Percentiles rank a stretch among this genome's conserved stretches.
Conservation (phyloP, 2,329 filamentous ascomycete species). For the Waltergamsia citrina region DNA sequence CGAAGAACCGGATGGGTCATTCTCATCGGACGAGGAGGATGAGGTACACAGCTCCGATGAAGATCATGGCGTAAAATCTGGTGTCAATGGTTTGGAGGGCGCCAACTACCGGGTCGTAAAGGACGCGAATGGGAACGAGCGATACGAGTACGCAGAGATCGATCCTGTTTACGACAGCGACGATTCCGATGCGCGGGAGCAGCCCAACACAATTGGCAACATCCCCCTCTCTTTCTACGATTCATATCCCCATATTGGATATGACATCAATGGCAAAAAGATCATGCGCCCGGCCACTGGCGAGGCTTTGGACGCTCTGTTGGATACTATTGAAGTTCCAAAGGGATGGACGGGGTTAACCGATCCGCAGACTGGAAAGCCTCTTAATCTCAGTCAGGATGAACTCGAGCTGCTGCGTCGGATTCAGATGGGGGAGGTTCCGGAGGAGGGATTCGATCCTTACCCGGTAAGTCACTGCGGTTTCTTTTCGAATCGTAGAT, state of each 20-base stretch:
- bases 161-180: constrained; percentile 94
- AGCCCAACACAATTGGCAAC: constrained; percentile 86
- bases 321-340: constrained; percentile 94
- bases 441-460: constrained; percentile 82
- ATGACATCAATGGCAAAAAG: constrained; percentile 97
- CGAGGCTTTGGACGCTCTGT: constrained; percentile 81
- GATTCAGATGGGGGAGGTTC: constrained; percentile 80
- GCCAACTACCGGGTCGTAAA: constrained; percentile 48
- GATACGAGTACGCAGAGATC: constrained; percentile 91
- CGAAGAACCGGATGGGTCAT: constrained; percentile 21
- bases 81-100: constrained; percentile 29
- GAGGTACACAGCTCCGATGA: constrained; percentile 4
- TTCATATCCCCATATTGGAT: constrained; percentile 94
- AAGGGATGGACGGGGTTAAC: constrained; percentile 96
- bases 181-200: constrained; percentile 73
- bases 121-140: constrained; percentile 82
- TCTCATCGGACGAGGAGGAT: constrained; percentile 19
- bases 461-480: constrained; percentile 58
- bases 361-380: constrained; percentile 88
- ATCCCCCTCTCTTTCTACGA: constrained; percentile 95
- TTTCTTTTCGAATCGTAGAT: neutral
- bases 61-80: constrained; percentile 17
- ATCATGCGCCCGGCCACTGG: constrained; percentile 94
- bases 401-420: constrained; percentile 83
- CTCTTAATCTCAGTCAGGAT: constrained; percentile 75